Percentiles rank a stretch among this genome's conserved stretches.
Conservation (phyloP, 2,329 filamentous ascomycete species). For the Calonectria fujianensis region DNA sequence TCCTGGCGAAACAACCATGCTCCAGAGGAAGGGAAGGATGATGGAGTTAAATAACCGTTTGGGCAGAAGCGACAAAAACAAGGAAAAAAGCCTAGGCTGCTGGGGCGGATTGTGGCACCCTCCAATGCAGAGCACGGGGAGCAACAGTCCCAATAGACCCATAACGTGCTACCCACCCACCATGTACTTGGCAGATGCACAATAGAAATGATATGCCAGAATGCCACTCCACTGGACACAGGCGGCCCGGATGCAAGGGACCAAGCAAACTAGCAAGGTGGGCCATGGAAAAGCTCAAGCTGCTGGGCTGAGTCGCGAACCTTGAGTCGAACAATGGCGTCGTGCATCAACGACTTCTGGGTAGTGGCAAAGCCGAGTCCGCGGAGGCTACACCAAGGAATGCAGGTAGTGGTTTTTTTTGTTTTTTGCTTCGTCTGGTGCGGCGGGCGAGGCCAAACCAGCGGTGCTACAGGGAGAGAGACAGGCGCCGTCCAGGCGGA, state of each 20-base stretch:
- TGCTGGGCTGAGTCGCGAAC: constrained; percentile 38
- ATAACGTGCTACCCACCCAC: constrained; percentile 11
- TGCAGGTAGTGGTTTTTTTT: constrained; percentile 3
- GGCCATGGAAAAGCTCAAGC: constrained; percentile 31
- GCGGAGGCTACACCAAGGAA: constrained; percentile 5
- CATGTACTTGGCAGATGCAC: constrained; percentile 12
- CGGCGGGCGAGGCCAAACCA: not conserved
- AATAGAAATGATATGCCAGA: constrained; percentile 34
- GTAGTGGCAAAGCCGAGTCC: constrained; percentile 15
- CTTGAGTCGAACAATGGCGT: constrained; percentile 34
- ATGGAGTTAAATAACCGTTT: constrained; percentile 49
- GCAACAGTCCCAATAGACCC: constrained; percentile 18
- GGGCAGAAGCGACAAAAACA: constrained; percentile 27
- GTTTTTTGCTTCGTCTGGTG: not conserved
- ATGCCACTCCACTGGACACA: constrained; percentile 33
- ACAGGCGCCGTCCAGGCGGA: constrained; percentile 1
- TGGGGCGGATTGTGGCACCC: constrained; percentile 33
- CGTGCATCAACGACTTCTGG: constrained; percentile 10
- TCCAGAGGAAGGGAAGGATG: constrained; percentile 30
- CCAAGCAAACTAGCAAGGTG: constrained; percentile 36
- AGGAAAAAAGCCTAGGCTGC: constrained; percentile 42
- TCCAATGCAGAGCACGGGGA: constrained; percentile 11
- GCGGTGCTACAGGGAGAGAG: not conserved
- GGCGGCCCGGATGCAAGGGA: constrained; percentile 39
- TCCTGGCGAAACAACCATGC: not conserved